Evolutionary conservation across 2,329 filamentous ascomycete species (phyloP).

Genomic region (Claviceps sp.): DNA sequence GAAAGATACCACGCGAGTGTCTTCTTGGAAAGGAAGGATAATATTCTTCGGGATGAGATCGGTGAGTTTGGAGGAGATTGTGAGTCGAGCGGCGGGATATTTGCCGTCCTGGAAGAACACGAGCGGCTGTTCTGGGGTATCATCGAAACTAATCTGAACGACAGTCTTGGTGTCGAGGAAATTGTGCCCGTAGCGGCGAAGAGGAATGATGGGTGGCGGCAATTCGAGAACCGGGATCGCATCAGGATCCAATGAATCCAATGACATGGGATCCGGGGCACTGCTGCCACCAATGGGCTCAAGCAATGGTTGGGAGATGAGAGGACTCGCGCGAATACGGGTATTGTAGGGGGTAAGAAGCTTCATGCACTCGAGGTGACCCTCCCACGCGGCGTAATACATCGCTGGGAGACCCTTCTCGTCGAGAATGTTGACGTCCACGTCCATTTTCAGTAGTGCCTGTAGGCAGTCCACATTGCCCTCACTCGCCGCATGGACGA

Average conservation of each 20-base stretch:
- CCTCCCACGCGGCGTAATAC: slow-evolving; percentile 99
- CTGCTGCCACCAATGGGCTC: slow-evolving; percentile 33
- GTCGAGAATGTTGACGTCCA: slow-evolving; percentile 66
- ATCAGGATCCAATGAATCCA: slow-evolving; percentile 68
- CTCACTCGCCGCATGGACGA: slow-evolving; percentile 93
- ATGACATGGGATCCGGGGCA: slow-evolving; percentile 46
- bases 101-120: slow-evolving; percentile 96
- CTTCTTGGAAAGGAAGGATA: slow-evolving; percentile 89
- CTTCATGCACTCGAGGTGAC: slow-evolving; percentile 87
- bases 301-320: slow-evolving; percentile 29
- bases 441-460: slow-evolving; percentile 65
- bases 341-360: slow-evolving; percentile 54
- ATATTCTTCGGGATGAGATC: slow-evolving; percentile 95
- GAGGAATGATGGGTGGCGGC: slow-evolving; percentile 88
- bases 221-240: slow-evolving; percentile 85
- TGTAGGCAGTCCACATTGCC: slow-evolving; percentile 82
- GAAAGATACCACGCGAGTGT: slow-evolving; percentile 85
- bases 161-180: slow-evolving; percentile 97
- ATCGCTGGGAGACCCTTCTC: slow-evolving; percentile 89
- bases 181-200: slow-evolving; percentile 92
- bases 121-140: slow-evolving; percentile 60
- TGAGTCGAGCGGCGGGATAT: slow-evolving; percentile 86
- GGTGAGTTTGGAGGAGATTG: slow-evolving; percentile 90
- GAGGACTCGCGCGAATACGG: slow-evolving; percentile 28
- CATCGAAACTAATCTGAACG: slow-evolving; percentile 81